Evolutionary conservation across 2,329 filamentous ascomycete species (phyloP).

Genomic region (Calonectria henricotiae): DNA sequence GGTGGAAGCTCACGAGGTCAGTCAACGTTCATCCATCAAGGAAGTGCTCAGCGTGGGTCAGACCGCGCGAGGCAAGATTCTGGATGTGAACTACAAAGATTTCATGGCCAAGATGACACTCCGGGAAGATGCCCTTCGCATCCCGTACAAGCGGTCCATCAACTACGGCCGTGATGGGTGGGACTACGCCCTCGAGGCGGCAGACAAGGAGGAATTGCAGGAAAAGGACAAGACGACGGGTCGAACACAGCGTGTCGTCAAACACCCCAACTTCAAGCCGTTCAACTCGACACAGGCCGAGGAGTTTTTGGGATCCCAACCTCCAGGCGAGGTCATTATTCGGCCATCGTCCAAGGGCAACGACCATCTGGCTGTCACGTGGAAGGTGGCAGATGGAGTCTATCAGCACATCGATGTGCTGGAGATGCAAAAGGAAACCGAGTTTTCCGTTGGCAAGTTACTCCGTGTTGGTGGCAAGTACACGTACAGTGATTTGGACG

Average conservation of each 20-base stretch:
- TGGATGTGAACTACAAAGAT: constrained; percentile 89
- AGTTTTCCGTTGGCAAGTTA: constrained; percentile 91
- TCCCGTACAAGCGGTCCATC: constrained; percentile 78
- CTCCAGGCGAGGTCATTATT: constrained; percentile 92
- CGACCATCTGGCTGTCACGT: constrained; percentile 95
- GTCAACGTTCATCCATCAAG: constrained; percentile 79
- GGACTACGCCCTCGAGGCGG: constrained; percentile 86
- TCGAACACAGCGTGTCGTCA: constrained; percentile 94
- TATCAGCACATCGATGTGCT: constrained; percentile 98
- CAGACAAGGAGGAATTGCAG: constrained; percentile 86
- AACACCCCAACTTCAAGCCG: constrained; percentile 94
- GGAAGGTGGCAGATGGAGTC: constrained; percentile 97
- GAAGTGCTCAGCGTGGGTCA: constrained; percentile 85
- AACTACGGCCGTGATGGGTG: constrained; percentile 87
- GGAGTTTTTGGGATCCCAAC: constrained; percentile 90
- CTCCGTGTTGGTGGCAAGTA: constrained; percentile 91
- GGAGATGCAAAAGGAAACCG: constrained; percentile 96
- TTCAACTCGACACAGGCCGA: constrained; percentile 95
- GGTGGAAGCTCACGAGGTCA: constrained; percentile 87
- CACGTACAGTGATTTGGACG: constrained; percentile 95
- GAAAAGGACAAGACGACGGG: constrained; percentile 91
- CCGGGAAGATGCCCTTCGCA: constrained; percentile 84
- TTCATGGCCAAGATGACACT: constrained; percentile 89
- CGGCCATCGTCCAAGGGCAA: constrained; percentile 95
- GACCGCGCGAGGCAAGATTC: constrained; percentile 89